Evolutionary conservation across 805 yeast genomes (phyloP).

Genomic region (Isabelozyma heimii): DNA sequence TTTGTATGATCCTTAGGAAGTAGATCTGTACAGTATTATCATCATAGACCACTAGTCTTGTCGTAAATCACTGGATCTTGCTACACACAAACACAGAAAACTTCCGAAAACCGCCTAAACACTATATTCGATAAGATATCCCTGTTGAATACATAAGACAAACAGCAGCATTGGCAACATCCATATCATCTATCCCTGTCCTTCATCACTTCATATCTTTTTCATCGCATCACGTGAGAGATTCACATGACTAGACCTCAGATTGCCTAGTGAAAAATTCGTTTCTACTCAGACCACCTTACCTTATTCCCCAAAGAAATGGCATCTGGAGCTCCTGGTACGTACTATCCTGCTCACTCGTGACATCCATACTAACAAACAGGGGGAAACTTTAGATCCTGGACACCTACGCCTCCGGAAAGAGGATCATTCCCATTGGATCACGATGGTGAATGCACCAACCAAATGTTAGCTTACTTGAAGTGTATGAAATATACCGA

Average conservation of each 20-base stretch:
- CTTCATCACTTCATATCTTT: too few species aligned
- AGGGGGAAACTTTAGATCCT: conserved; percentile 29
- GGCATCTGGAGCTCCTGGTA: conserved; percentile 41
- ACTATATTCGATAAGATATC: too few species aligned
- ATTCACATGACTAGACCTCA: neutral
- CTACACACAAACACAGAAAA: too few species aligned
- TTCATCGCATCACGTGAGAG: neutral
- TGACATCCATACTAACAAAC: neutral
- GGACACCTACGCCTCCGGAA: conserved; percentile 91
- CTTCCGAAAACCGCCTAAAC: too few species aligned
- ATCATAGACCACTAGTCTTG: too few species aligned
- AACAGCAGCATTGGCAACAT: too few species aligned
- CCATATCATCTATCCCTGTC: too few species aligned
- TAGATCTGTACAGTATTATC: too few species aligned
- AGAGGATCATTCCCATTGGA: conserved; percentile 95
- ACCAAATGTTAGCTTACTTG: conserved; percentile 71
- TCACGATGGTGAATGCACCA: conserved; percentile 79
- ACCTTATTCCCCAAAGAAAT: conserved; percentile 8
- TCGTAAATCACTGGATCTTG: too few species aligned
- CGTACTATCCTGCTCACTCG: conserved; percentile 5
- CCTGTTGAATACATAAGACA: too few species aligned
- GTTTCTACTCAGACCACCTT: neutral
- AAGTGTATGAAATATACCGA: conserved; percentile 73
- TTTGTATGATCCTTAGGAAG: too few species aligned
- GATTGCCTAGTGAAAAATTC: neutral